A percentile compares a stretch with the other conserved stretches of the same genome.
These are phyloP conservation scores for Populus euphratica DNA, from an alignment of 345 rosid species.

Conservation along the genomic window DNA sequence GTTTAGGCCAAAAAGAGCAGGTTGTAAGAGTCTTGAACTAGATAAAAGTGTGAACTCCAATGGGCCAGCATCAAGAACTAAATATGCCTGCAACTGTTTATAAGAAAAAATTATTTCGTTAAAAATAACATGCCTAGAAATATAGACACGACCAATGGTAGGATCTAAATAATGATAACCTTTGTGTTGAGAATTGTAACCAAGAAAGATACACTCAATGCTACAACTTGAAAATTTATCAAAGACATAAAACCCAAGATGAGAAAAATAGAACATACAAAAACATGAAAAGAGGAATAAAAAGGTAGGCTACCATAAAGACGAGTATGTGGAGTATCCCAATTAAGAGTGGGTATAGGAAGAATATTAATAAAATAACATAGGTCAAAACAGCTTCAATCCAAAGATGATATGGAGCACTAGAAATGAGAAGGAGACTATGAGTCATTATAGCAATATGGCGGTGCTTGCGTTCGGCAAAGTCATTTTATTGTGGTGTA, in stretches of 20 bases:
- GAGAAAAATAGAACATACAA: neutral
- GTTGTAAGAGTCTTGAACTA: too few species aligned
- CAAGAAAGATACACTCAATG: neutral
- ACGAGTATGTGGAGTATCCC: neutral
- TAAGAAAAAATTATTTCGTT: neutral
- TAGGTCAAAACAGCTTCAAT: neutral
- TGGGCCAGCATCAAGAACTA: too few species aligned
- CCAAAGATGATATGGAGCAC: neutral
- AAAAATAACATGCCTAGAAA: neutral
- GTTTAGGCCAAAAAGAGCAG: too few species aligned
- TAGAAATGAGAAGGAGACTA: neutral
- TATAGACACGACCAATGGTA: neutral
- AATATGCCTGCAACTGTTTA: neutral
- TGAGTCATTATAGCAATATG: neutral
- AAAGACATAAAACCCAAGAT: neutral
- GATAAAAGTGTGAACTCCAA: too few species aligned
- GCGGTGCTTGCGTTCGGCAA: neutral
- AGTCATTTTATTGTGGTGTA: neutral
- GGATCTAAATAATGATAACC: neutral
- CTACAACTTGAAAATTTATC: neutral
- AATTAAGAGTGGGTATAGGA: neutral
- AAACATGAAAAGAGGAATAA: neutral
- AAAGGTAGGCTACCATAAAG: neutral
- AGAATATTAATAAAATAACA: neutral
- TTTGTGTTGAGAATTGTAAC: neutral